phyloP scores from a whole-genome alignment of 129 eudicot species.

The Arctium minus region DNA sequence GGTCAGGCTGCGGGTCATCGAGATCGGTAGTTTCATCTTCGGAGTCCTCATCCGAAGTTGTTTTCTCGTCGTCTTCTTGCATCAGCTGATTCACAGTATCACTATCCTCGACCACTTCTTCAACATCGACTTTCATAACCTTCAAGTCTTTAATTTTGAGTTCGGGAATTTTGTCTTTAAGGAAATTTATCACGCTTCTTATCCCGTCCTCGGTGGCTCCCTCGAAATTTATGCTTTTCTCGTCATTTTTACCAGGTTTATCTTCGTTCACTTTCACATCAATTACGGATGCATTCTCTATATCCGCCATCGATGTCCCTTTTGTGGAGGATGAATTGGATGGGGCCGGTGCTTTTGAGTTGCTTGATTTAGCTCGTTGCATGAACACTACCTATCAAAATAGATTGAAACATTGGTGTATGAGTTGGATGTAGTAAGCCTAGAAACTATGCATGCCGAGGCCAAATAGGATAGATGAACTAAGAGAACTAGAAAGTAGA shows the following conservation, averaged over 20 bases:
- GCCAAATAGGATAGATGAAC: background rate
- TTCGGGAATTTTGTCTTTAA: conserved; percentile 91
- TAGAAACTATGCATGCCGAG: background rate
- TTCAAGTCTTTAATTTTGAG: conserved; percentile 76
- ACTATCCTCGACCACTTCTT: conserved; percentile 46
- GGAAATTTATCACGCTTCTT: conserved; percentile 76
- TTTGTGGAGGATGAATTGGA: conserved; percentile 53
- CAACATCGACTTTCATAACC: conserved; percentile 60
- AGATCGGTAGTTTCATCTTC: conserved; percentile 55
- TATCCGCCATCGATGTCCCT: conserved; percentile 52
- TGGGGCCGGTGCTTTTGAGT: conserved; percentile 39
- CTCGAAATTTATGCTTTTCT: conserved; percentile 62
- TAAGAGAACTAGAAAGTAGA: background rate
- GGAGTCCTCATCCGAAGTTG: conserved; percentile 44
- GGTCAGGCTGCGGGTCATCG: conserved; percentile 39
- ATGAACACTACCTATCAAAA: conserved; percentile 70
- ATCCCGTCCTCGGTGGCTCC: conserved; percentile 88
- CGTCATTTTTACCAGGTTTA: conserved; percentile 64
- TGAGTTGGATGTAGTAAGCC: background rate
- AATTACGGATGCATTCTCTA: conserved; percentile 50
- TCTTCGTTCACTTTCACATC: conserved; percentile 63
- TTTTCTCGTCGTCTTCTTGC: conserved; percentile 52
- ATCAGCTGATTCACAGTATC: conserved; percentile 47
- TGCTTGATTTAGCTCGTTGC: conserved; percentile 59
- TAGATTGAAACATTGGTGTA: background rate